Base-by-base conservation (phyloP, 345 rosid genomes). In the Litchi chinensis region DNA sequence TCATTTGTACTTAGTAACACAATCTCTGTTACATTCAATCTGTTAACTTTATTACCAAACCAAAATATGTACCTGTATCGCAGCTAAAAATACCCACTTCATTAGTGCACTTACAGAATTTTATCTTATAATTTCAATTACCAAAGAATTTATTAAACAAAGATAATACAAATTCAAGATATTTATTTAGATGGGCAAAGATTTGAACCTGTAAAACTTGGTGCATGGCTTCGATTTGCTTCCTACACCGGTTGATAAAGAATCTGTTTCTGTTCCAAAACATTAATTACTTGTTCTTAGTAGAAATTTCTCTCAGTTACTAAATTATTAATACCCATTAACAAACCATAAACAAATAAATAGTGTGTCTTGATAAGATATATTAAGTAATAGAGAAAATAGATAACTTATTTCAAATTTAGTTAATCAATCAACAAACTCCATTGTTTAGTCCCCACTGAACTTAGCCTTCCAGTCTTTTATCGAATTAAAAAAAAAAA, bases 151-250 rank as follows among this genome's bases (percentile, higher is more conserved):
- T 65, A 62, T 50, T 78, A 18, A 57, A 16, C 5, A 68, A 69
- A 43, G 13, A 71, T 16, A 74, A 83, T 21, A 70, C 77, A 52
- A 75, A 82, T 74, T 85, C 26, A 56, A 68, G 78, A 78, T 82
- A 82, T 66, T 92, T 78, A 79, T 85, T 85, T 86, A 77, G 91
- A 81, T 87, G 83, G 86, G 87, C 60, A 79, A 84, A 86, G 92
- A 91, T 92, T 85, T 87, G 85, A 96, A 96, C 99, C 99, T 96
- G 99, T 88, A 96, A 94, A 91, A 96, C 85, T 96, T 96, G 85
- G 97, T 94, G 97, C 99, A 94, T 88, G 98, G 99, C 99, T 96
- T 96, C 92, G 92, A 94, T 93, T 96, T 96, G 99, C 98, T 96
- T 94, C 98, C 99, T 96, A 94, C 92, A 94, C 92, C 98, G 86